Conservation (phyloP, 2,329 filamentous ascomycete species). For the Fusarium hainanense region DNA sequence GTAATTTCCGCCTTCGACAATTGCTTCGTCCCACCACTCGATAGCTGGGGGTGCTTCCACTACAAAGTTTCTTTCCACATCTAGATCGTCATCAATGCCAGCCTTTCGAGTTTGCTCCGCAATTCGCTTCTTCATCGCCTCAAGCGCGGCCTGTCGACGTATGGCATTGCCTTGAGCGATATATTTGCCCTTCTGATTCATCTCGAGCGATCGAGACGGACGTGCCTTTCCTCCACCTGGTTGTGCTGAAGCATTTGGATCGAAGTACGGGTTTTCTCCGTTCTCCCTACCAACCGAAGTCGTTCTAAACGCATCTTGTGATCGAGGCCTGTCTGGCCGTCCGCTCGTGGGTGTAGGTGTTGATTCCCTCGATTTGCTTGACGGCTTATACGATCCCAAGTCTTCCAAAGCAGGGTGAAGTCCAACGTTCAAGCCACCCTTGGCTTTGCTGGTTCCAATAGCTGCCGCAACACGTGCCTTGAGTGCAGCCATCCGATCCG, state of each 20-base stretch:
- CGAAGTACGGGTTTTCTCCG: conserved; percentile 80
- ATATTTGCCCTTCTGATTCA: conserved; percentile 97
- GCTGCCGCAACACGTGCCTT: conserved; percentile 84
- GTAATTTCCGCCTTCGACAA: conserved; percentile 82
- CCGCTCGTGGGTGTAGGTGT: conserved; percentile 30
- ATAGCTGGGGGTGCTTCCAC: conserved; percentile 86
- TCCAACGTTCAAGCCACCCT: conserved; percentile 78
- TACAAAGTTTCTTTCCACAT: conserved; percentile 89
- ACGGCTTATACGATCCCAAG: conserved; percentile 60
- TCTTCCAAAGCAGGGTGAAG: conserved; percentile 80
- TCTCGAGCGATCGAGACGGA: conserved; percentile 80
- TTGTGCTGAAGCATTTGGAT: conserved; percentile 73
- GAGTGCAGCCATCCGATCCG: conserved; percentile 78
- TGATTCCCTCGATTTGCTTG: conserved; percentile 52
- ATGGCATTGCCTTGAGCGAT: conserved; percentile 93
- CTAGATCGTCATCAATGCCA: conserved; percentile 91
- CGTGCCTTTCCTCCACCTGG: conserved; percentile 68
- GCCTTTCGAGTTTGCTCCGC: conserved; percentile 87
- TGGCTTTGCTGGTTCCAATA: conserved; percentile 68
- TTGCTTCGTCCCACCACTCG: conserved; percentile 97
- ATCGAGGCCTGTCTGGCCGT: conserved; percentile 29
- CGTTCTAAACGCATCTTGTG: conserved; percentile 37
- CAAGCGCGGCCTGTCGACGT: conserved; percentile 85
- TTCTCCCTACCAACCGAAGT: conserved; percentile 22
- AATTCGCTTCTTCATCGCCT: conserved; percentile 94